A percentile compares a stretch with the other conserved stretches of the same genome.
phyloP scores from a whole-genome alignment of 1,284 basidiomycete genomes.

The Stereum hirsutum region DNA sequence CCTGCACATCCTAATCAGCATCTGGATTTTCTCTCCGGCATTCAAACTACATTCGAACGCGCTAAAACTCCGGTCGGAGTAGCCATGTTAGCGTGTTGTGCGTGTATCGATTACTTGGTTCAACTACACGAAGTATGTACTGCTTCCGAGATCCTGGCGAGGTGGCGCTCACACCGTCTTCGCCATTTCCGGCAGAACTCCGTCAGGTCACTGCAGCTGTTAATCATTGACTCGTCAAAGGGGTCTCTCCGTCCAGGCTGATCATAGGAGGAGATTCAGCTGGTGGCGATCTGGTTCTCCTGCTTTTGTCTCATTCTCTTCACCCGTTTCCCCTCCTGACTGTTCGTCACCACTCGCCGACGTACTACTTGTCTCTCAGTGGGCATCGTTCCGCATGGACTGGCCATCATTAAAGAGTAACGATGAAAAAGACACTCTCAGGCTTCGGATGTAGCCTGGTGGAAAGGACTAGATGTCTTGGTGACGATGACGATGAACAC shows the following conservation, averaged over 20 bases:
- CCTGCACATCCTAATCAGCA: not conserved
- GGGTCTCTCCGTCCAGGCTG: conserved; percentile 13
- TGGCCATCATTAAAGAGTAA: not conserved
- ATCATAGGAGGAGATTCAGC: conserved; percentile 25
- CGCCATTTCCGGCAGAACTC: conserved; percentile 14
- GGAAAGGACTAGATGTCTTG: not conserved
- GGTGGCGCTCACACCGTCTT: conserved; percentile 10
- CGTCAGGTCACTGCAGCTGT: conserved; percentile 12
- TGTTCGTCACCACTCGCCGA: conserved; percentile 17
- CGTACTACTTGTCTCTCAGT: conserved; percentile 23
- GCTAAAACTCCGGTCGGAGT: conserved; percentile 2
- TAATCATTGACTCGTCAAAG: conserved; percentile 9
- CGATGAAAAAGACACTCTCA: not conserved
- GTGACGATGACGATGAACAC: not conserved
- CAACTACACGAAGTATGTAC: no score
- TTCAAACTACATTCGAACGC: conserved; percentile 1
- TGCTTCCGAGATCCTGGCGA: no score
- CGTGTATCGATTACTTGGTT: no score
- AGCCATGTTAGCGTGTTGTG: conserved; percentile 7
- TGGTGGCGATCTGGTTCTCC: conserved; percentile 24
- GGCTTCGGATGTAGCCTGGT: not conserved
- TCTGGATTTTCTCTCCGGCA: not conserved
- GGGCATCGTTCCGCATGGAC: conserved; percentile 16
- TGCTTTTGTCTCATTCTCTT: conserved; percentile 23
- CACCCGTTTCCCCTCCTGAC: conserved; percentile 19